Percentiles rank a stretch among this genome's conserved stretches.
These are phyloP conservation scores for Cruciata laevipes DNA, from an alignment of 257 asterid genomes.

Conservation along the genomic window DNA sequence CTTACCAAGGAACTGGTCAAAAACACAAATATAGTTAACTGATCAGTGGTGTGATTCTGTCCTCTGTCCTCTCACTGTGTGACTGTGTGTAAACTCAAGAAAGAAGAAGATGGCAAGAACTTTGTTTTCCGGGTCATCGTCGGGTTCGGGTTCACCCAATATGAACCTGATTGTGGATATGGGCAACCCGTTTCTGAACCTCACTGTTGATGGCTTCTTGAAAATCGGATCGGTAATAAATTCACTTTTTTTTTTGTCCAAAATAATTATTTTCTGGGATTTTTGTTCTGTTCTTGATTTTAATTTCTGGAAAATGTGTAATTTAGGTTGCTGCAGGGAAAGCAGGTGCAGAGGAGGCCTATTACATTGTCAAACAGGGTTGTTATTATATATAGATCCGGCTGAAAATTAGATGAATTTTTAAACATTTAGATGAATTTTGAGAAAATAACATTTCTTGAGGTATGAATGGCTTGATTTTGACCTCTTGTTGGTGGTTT, in stretches of 20 bases:
- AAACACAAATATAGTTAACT: not conserved
- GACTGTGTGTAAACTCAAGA: not conserved
- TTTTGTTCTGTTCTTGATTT: not conserved
- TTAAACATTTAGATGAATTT: not conserved
- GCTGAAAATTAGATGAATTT: not conserved
- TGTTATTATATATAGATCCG: not conserved
- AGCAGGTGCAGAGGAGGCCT: slow-evolving; percentile 70
- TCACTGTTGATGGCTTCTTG: slow-evolving; percentile 65
- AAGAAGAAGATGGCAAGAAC: slow-evolving; percentile 34
- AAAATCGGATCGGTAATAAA: slow-evolving; percentile 57
- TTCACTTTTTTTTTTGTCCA: not conserved
- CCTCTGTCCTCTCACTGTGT: not conserved
- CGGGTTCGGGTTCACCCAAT: slow-evolving; percentile 32
- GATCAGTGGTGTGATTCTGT: not conserved
- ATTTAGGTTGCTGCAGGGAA: slow-evolving; percentile 60
- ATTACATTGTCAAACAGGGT: slow-evolving; percentile 51
- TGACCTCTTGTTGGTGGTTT: slow-evolving; percentile 1
- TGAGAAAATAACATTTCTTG: too few species aligned
- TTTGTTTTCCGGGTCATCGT: slow-evolving; percentile 32
- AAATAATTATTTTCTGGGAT: too few species aligned
- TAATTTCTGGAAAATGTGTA: not conserved
- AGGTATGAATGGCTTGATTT: not conserved
- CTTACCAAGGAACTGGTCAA: not conserved
- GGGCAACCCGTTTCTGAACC: slow-evolving; percentile 75
- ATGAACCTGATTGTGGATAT: slow-evolving; percentile 46